A percentile compares a stretch with the other conserved stretches of the same genome.
phyloP scores from a whole-genome alignment of 331 rosid species.

The Malus hybrid region DNA sequence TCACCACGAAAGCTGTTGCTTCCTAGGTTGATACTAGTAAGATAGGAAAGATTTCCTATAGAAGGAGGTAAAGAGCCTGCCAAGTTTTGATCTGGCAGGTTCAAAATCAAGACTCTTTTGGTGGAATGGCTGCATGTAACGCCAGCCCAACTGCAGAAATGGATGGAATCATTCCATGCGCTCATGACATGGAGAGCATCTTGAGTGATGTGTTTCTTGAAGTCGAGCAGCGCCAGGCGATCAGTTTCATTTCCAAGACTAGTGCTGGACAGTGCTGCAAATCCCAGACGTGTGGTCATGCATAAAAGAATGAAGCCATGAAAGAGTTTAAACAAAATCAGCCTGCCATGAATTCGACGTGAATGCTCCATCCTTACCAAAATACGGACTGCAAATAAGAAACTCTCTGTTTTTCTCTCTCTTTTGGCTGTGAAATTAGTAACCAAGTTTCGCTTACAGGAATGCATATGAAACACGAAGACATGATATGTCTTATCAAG shows the following conservation, averaged over 20 bases:
- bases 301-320: not conserved
- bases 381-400: conserved; percentile 19
- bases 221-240: conserved; percentile 30
- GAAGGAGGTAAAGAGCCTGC: conserved; percentile 30
- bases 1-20: conserved; percentile 27
- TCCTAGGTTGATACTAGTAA: conserved; percentile 19
- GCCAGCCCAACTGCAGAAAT: conserved; percentile 33
- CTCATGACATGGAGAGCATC: conserved; percentile 22
- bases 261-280: not conserved
- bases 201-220: conserved; percentile 18
- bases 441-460: not conserved
- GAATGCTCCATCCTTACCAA: not conserved
- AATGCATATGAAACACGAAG: too few relatives aligned
- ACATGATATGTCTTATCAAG: too few relatives aligned
- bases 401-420: not conserved
- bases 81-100: conserved; percentile 1
- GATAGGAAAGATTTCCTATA: conserved; percentile 42
- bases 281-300: not conserved
- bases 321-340: not conserved
- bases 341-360: not conserved
- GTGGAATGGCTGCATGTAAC: conserved; percentile 32
- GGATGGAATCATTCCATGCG: not conserved
- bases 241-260: conserved; percentile 29
- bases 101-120: conserved; percentile 24
- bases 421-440: not conserved